Base-by-base conservation (phyloP, 208 protist species). In the Herpetomonas tarakana region DNA sequence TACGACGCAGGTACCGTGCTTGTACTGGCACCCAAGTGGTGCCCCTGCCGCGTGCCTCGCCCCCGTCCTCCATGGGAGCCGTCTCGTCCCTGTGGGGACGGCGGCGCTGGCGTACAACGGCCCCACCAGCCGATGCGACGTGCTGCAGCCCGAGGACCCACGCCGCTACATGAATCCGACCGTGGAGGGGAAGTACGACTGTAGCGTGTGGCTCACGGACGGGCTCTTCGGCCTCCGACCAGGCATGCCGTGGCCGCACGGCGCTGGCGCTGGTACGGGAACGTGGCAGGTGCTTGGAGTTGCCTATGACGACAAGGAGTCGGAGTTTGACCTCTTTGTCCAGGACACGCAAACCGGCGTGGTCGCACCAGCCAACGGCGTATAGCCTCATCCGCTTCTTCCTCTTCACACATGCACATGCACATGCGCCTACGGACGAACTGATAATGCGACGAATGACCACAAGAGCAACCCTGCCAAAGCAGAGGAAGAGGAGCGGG, bases 1-100 rank as follows among this genome's bases (percentile, higher is more conserved):
- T 22, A 51, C 12, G 1, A 28, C 79, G 54, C 41, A 52, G 38
- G 64, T 72, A 29, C 76, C 85, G 22, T 64, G 53, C 21, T 65
- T 89, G 1, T 66, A 82, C 68, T 92, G 84, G 86, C 86, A 94
- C 47, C 82, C 88, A 0, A 78, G 64, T 35, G 88, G 88, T 12
- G 80, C 78, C 11, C 63, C 77, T 16, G 83, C 85, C 22, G 88
- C 88, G 29, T 88, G 83, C 47, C 52, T 84, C 35, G 82, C 85
- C 18, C 85, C 88, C 14, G 51, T 84, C 29, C 74, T 92, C 38
- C 81, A 79, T 64, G 78, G 69, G n/a, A 81, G 74, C 38, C 56
- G 41, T 0, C 35, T 76, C 29, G 38, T 94, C 30, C 54, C 58
- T 2, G 76, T 94, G 0, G 88, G 88, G 21, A 45, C 65, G 22